phyloP scores from a whole-genome alignment of 177 flowering plant species.

The Vitis hybrid region DNA sequence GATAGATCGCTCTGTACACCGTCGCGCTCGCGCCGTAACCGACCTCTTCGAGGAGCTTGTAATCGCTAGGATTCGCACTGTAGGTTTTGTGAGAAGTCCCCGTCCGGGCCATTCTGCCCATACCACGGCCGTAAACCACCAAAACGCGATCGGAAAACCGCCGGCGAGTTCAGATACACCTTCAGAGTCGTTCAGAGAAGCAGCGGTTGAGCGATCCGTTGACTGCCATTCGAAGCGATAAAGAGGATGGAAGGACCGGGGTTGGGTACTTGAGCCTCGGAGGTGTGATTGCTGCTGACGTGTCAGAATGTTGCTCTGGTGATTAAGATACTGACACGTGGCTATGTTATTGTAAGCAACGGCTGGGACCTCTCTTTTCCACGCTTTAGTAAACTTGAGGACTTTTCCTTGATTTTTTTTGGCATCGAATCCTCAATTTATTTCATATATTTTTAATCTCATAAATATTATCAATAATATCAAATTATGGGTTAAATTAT shows the following conservation, averaged over 20 bases:
- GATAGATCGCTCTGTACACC: constrained; percentile 86
- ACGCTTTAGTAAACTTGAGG: too few species aligned
- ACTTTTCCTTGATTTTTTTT: too few species aligned
- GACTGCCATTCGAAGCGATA: constrained; percentile 38
- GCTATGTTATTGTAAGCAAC: not conserved
- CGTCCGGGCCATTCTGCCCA: constrained; percentile 62
- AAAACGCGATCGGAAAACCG: constrained; percentile 5
- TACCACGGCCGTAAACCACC: constrained; percentile 12
- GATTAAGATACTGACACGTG: constrained; percentile 28
- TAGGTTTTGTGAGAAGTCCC: constrained; percentile 45
- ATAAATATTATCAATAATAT: too few species aligned
- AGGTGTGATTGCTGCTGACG: constrained; percentile 23
- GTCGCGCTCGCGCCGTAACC: constrained; percentile 93
- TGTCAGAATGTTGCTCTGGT: constrained; percentile 15
- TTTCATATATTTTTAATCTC: too few species aligned
- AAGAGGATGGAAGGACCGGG: not conserved
- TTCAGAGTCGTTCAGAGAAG: not conserved
- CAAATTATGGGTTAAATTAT: too few species aligned
- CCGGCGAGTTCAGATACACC: not conserved
- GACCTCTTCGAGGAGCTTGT: constrained; percentile 88
- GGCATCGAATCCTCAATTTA: too few species aligned
- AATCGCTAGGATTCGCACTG: constrained; percentile 57
- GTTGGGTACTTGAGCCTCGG: not conserved
- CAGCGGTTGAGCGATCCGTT: constrained; percentile 22
- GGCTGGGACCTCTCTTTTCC: constrained; percentile 6